Evolutionary conservation across 2,329 filamentous ascomycete species (phyloP), one percentile per base, ranked within the genome.

Genomic region (Stagonosporopsis tanaceti): DNA sequence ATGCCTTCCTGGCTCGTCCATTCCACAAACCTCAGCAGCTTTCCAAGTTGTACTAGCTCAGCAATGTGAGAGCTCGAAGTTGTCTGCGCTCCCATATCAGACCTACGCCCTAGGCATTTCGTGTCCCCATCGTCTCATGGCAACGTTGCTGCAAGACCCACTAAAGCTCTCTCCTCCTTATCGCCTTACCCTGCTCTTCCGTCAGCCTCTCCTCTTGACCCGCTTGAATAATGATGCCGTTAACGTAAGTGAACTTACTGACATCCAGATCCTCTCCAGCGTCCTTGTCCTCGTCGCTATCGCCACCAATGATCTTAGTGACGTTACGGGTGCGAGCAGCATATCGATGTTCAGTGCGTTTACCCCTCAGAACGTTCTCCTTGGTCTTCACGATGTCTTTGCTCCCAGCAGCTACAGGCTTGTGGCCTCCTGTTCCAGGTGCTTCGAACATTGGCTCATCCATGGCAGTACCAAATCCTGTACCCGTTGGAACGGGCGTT

Each of bases 401-500:
- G 2, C 9, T 1, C n/a, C 11, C 12, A n/a, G 24, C 22, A 12
- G 17, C 8, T 14, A 9, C 28, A 12, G 12, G 24, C n/a, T 20
- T 7, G 5, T 28, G 11, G 12, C 6, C 11, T 17, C 30, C 2
- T 5, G 8, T 14, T 20, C n/a, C n/a, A 14, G n/a, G 12, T 30
- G 9, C 4, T n/a, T 22, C 30, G 24, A 25, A n/a, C 15, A 20
- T 8, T 6, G 4, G 17, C 9, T 28, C 32, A 22, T n/a, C 4
- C 4, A 12, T 35, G 4, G 28, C 3, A 17, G 22, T 4, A 6
- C 25, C 17, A 8, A 40, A 40, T 4, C 4, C 14, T 6, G 34
- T 37, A 7, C n/a, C 35, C 11, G 22, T 84, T 1, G 57, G 53
- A 1, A 48, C 38, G 11, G 59, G 60, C 2, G 61, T 65, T n/a